These are phyloP conservation scores for Cymbidium sinense DNA, from an alignment of 106 monocot species.

Conservation along the genomic window DNA sequence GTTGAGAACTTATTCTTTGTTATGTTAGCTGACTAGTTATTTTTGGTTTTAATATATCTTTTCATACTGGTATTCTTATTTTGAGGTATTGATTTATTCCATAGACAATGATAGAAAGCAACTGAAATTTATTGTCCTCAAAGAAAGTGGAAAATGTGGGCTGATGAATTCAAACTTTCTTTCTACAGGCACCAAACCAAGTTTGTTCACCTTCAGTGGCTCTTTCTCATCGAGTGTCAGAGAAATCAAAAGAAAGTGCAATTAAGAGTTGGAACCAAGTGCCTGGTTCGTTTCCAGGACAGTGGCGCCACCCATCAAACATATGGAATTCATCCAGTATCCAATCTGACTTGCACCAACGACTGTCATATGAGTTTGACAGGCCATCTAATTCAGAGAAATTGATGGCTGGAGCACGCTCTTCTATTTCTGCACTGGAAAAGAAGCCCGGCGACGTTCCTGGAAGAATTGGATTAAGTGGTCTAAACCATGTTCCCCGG, in stretches of 20 bases:
- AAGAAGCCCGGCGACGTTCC: constrained; percentile 51
- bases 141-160: neutral
- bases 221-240: constrained; percentile 31
- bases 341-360: constrained; percentile 83
- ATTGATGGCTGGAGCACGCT: constrained; percentile 40
- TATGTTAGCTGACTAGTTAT: no score
- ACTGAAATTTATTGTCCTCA: neutral
- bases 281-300: constrained; percentile 51
- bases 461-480: constrained; percentile 29
- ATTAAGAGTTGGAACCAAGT: constrained; percentile 62
- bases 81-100: neutral
- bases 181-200: constrained; percentile 48
- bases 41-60: neutral
- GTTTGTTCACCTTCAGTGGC: constrained; percentile 43
- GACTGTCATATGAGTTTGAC: constrained; percentile 90
- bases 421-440: constrained; percentile 31
- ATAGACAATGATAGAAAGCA: neutral
- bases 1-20: no score
- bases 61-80: neutral
- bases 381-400: constrained; percentile 46
- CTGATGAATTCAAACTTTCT: neutral
- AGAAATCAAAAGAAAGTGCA: constrained; percentile 51
- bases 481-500: constrained; percentile 29
- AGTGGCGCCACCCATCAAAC: constrained; percentile 68
- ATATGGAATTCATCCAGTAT: constrained; percentile 55